Evolutionary conservation across 2,329 filamentous ascomycete species (phyloP).

Genomic region (Diaporthe vexans): DNA sequence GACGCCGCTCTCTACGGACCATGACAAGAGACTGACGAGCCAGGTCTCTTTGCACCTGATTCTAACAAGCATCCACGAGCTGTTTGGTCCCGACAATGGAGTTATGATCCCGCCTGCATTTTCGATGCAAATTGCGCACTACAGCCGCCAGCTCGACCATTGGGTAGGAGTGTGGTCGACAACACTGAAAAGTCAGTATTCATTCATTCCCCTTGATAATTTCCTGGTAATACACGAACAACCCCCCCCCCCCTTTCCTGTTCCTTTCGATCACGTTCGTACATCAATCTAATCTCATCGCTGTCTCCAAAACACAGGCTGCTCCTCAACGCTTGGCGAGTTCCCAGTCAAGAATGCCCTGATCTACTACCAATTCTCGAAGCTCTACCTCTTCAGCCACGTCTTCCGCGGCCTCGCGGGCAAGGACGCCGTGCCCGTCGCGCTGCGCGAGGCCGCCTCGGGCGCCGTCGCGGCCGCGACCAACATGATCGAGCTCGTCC

Average conservation of each 20-base stretch:
- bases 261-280: no score
- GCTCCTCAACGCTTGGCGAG: slow-evolving; percentile 46
- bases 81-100: slow-evolving; percentile 69
- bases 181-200: slow-evolving; percentile 47
- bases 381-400: slow-evolving; percentile 50
- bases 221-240: no score
- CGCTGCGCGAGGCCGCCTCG: slow-evolving; percentile 40
- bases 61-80: slow-evolving; percentile 65
- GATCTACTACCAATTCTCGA: slow-evolving; percentile 51
- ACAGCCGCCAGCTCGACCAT: slow-evolving; percentile 52
- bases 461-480: slow-evolving; percentile 49
- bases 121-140: slow-evolving; percentile 59
- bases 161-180: slow-evolving; percentile 55
- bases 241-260: no score
- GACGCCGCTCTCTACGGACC: slow-evolving; percentile 63
- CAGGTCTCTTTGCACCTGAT: slow-evolving; percentile 72
- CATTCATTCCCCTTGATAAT: no score
- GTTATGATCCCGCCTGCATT: slow-evolving; percentile 65
- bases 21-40: slow-evolving; percentile 69
- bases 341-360: slow-evolving; percentile 51
- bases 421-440: slow-evolving; percentile 31
- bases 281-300: not conserved
- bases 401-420: slow-evolving; percentile 48
- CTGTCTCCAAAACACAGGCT: not conserved
- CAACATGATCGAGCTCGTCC: slow-evolving; percentile 54